These are phyloP conservation scores for Tripterygium wilfordii DNA, from an alignment of 177 flowering plant genomes.

Conservation along the genomic window DNA sequence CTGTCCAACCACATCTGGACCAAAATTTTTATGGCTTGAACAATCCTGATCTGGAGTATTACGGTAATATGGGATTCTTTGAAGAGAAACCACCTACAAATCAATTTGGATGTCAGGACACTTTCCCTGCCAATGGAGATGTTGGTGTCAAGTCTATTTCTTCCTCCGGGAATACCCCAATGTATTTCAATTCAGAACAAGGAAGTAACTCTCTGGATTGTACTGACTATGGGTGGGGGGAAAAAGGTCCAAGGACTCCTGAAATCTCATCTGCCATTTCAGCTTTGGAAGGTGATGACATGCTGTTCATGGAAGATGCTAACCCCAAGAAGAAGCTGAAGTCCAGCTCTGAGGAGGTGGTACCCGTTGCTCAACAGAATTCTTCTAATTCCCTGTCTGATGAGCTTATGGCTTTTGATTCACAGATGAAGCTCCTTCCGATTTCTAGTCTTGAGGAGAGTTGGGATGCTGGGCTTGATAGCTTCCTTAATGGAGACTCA, in stretches of 20 bases:
- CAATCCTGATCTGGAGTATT: slow-evolving; percentile 30
- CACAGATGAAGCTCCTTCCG: slow-evolving; percentile 67
- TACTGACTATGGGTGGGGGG: slow-evolving; percentile 87
- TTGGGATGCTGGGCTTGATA: slow-evolving; percentile 65
- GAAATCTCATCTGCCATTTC: slow-evolving; percentile 74
- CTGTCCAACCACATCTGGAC: no score
- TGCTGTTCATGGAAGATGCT: slow-evolving; percentile 41
- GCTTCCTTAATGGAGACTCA: slow-evolving; percentile 46
- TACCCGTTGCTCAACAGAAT: slow-evolving; percentile 26
- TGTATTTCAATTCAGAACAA: slow-evolving; percentile 71
- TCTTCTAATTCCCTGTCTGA: slow-evolving; percentile 44
- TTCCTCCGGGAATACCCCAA: slow-evolving; percentile 28
- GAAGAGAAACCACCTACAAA: slow-evolving; percentile 56
- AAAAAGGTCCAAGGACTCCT: slow-evolving; percentile 62
- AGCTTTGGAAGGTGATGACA: slow-evolving; percentile 38
- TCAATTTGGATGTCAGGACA: slow-evolving; percentile 25
- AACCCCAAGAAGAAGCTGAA: slow-evolving; percentile 59
- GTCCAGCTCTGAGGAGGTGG: slow-evolving; percentile 23
- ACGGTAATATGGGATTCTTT: slow-evolving; percentile 22
- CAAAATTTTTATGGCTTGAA: slow-evolving; percentile 24
- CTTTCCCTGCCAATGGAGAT: slow-evolving; percentile 26
- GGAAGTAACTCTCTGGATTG: slow-evolving; percentile 84
- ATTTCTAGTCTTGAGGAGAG: slow-evolving; percentile 59
- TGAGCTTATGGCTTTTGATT: slow-evolving; percentile 65
- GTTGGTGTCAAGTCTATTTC: slow-evolving; percentile 28